These are phyloP conservation scores for Elasticomyces elasticus DNA, from an alignment of 495 filamentous ascomycete genomes.

Conservation along the genomic window DNA sequence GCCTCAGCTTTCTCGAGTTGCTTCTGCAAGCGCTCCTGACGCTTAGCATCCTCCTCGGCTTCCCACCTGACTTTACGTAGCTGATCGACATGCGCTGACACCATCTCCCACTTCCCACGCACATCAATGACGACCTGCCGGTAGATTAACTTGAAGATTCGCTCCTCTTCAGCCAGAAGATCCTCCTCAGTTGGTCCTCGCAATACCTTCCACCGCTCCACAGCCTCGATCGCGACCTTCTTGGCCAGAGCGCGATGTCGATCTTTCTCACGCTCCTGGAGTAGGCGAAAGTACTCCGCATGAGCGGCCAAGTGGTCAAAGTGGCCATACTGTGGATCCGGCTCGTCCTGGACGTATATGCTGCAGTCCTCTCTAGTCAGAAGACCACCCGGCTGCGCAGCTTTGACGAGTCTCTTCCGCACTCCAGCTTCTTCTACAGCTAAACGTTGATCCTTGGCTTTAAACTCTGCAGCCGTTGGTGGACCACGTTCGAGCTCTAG, in stretches of 20 bases:
- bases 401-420: conserved; percentile 55
- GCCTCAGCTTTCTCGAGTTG: conserved; percentile 50
- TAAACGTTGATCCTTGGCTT: conserved; percentile 44
- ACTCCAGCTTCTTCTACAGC: conserved; percentile 44
- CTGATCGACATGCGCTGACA: conserved; percentile 63
- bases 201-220: conserved; percentile 49
- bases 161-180: conserved; percentile 45
- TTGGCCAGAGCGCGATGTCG: conserved; percentile 61
- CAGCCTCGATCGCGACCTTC: conserved; percentile 42
- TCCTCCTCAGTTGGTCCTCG: conserved; percentile 65
- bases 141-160: conserved; percentile 38
- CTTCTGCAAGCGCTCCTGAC: conserved; percentile 72
- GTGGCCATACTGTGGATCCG: conserved; percentile 72
- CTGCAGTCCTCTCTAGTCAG: conserved; percentile 63
- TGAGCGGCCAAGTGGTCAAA: conserved; percentile 76
- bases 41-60: conserved; percentile 68
- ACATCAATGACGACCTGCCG: conserved; percentile 61
- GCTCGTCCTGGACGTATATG: conserved; percentile 52
- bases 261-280: conserved; percentile 66
- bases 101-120: conserved; percentile 66
- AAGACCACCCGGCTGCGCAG: conserved; percentile 61
- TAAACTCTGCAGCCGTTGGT: conserved; percentile 6
- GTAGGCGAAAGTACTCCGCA: conserved; percentile 64
- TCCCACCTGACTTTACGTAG: conserved; percentile 67
- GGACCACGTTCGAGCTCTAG: conserved; percentile 17